These are phyloP conservation scores for Psilocybe cyanescens DNA, from an alignment of 768 basidiomycete species.

Conservation along the genomic window DNA sequence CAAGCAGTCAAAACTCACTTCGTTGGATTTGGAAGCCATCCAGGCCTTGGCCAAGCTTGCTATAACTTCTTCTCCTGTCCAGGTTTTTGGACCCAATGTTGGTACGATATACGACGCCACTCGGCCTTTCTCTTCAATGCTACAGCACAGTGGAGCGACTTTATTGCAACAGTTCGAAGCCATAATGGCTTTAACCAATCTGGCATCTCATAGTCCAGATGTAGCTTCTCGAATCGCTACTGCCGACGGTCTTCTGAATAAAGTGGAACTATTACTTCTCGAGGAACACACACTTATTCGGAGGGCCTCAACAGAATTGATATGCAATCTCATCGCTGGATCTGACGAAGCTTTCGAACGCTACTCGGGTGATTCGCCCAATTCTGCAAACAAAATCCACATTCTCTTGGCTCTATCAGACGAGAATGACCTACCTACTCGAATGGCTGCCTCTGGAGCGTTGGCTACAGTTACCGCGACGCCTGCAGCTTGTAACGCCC, in stretches of 20 bases:
- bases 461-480: slow-evolving; percentile 79
- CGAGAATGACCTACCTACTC: slow-evolving; percentile 83
- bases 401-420: slow-evolving; percentile 85
- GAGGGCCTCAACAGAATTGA: slow-evolving; percentile 86
- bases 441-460: slow-evolving; percentile 89
- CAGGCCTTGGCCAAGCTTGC: slow-evolving; percentile 93
- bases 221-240: slow-evolving; percentile 70
- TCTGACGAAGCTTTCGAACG: slow-evolving; percentile 76
- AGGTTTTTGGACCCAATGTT: slow-evolving; percentile 88
- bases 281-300: slow-evolving; percentile 85
- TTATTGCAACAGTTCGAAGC: slow-evolving; percentile 90
- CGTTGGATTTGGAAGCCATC: slow-evolving; percentile 60
- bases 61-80: slow-evolving; percentile 89
- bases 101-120: slow-evolving; percentile 83
- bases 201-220: slow-evolving; percentile 77
- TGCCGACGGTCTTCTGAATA: slow-evolving; percentile 61
- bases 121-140: slow-evolving; percentile 74
- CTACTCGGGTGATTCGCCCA: slow-evolving; percentile 56
- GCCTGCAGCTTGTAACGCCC: slow-evolving; percentile 56
- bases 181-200: slow-evolving; percentile 95
- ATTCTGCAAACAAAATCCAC: slow-evolving; percentile 67
- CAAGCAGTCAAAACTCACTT: slow-evolving; percentile 37
- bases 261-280: slow-evolving; percentile 73
- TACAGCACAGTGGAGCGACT: slow-evolving; percentile 69
- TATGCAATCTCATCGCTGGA: slow-evolving; percentile 88